A percentile compares a stretch with the other conserved stretches of the same genome.
Evolutionary conservation across 257 asterid species (phyloP).

Genomic region (Jacaranda mimosifolia): DNA sequence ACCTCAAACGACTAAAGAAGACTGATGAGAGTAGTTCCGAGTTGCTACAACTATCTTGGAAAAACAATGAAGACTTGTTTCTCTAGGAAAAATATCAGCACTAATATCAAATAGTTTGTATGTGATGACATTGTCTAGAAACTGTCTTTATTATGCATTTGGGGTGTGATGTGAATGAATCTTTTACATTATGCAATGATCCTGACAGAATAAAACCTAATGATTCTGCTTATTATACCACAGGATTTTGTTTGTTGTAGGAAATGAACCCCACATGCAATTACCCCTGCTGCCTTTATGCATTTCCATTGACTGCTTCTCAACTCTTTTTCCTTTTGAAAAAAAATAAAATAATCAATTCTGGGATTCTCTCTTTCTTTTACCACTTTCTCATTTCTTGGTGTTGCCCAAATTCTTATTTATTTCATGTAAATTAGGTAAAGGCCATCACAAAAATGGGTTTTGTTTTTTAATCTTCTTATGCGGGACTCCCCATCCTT

Average conservation of each 20-base stretch:
- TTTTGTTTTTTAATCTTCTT: no score
- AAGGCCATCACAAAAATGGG: no score
- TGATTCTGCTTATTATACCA: constrained; percentile 31
- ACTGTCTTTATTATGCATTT: neutral
- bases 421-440: no score
- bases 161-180: constrained; percentile 17
- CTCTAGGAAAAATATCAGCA: constrained; percentile 1
- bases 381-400: neutral
- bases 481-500: no score
- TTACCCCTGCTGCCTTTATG: neutral
- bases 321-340: neutral
- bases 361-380: neutral
- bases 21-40: constrained; percentile 55
- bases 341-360: no score
- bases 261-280: constrained; percentile 42
- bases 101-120: constrained; percentile 16
- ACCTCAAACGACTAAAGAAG: constrained; percentile 3
- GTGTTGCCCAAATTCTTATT: neutral
- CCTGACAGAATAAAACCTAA: constrained; percentile 39
- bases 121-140: constrained; percentile 14
- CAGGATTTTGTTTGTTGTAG: constrained; percentile 43
- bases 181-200: constrained; percentile 19
- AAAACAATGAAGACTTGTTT: constrained; percentile 36
- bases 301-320: constrained; percentile 41
- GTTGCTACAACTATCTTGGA: constrained; percentile 54